A percentile compares a stretch with the other conserved stretches of the same genome.
phyloP scores from a whole-genome alignment of 163 green algal species.

The Scenedesmus sp. region DNA sequence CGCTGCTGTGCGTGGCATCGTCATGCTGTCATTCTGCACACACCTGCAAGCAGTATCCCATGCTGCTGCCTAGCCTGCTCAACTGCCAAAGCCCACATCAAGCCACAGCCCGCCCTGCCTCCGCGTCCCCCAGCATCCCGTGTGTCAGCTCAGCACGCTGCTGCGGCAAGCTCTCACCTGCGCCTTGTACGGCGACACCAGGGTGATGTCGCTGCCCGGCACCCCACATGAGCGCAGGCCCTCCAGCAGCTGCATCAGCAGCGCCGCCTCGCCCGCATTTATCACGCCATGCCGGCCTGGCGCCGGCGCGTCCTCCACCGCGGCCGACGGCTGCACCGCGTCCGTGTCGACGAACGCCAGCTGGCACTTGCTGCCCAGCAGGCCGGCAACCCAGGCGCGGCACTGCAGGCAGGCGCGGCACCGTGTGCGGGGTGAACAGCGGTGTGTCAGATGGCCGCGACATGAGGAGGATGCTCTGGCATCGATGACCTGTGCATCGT shows the following conservation, averaged over 20 bases:
- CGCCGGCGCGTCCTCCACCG: conserved; percentile 11
- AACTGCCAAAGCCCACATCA: neutral
- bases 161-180: conserved; percentile 78
- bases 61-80: neutral
- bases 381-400: conserved; percentile 53
- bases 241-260: conserved; percentile 70
- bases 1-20: too few relatives aligned
- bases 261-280: conserved; percentile 79
- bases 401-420: neutral
- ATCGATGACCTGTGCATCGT: too few relatives aligned
- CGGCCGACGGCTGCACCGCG: conserved; percentile 1
- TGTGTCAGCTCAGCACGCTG: neutral
- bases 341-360: conserved; percentile 91
- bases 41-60: too few relatives aligned
- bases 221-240: conserved; percentile 76
- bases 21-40: too few relatives aligned
- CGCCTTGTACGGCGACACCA: conserved; percentile 90
- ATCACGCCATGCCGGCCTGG: conserved; percentile 2
- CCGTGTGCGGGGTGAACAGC: neutral
- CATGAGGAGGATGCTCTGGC: too few relatives aligned
- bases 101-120: neutral
- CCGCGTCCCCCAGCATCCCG: too few relatives aligned
- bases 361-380: conserved; percentile 67
- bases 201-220: conserved; percentile 67
- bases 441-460: neutral